Conservation (phyloP, 331 rosid genomes). For the Quercus phellos region DNA sequence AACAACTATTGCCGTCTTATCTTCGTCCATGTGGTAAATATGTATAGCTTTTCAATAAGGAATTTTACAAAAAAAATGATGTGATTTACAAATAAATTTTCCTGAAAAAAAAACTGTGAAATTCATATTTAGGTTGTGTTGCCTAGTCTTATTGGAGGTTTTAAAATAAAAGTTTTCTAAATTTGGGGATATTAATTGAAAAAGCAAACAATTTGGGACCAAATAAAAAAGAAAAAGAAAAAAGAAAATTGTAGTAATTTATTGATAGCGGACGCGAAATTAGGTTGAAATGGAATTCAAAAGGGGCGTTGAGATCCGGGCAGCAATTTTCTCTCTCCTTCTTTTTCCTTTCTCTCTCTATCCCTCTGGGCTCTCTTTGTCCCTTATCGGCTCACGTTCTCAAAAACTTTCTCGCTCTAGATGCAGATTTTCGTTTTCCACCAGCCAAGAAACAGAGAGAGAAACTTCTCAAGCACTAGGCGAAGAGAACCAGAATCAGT, state of each 20-base stretch:
- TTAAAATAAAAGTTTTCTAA: no score
- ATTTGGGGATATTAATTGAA: no score
- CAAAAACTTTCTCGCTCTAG: constrained; percentile 46
- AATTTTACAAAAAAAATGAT: no score
- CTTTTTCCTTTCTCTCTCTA: constrained; percentile 6
- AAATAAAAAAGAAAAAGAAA: neutral
- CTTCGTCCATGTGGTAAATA: no score
- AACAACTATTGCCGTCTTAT: no score
- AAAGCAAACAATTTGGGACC: no score
- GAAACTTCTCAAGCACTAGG: constrained; percentile 15
- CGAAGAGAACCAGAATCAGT: neutral
- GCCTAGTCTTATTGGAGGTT: no score
- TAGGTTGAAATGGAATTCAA: constrained; percentile 33
- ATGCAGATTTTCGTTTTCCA: constrained; percentile 45
- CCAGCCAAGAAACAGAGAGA: constrained; percentile 34
- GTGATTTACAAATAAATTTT: no score
- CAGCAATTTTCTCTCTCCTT: constrained; percentile 30
- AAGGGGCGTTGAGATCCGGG: constrained; percentile 62
- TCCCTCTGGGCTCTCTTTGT: constrained; percentile 50
- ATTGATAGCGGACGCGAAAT: constrained; percentile 50
- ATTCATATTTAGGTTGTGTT: no score
- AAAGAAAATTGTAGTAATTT: neutral
- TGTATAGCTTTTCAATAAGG: no score
- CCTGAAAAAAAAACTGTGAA: no score
- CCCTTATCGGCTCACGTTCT: constrained; percentile 76